Conservation (phyloP, 176 grass and related monocot species). For the Musa schizocarpa region DNA sequence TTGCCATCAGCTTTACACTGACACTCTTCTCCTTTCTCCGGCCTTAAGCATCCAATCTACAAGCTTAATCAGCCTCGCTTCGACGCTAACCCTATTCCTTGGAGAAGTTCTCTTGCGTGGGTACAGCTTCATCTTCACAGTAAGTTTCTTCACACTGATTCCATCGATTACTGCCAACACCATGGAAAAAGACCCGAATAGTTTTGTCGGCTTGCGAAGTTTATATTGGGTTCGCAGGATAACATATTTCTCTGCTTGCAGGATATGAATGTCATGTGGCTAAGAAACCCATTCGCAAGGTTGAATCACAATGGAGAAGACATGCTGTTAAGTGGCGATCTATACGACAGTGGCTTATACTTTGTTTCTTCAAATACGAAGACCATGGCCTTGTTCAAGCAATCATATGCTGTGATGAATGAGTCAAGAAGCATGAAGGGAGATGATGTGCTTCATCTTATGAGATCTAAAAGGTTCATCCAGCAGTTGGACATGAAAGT, state of each 20-base stretch:
- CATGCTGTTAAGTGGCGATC: neutral
- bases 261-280: constrained; percentile 12
- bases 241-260: neutral
- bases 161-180: no score
- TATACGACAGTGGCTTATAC: neutral
- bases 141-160: neutral
- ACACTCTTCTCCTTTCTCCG: constrained; percentile 28
- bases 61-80: constrained; percentile 43
- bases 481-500: neutral
- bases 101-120: constrained; percentile 46
- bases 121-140: constrained; percentile 71
- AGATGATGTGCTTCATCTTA: neutral
- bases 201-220: no score
- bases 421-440: neutral
- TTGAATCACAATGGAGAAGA: neutral
- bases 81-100: constrained; percentile 37
- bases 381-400: neutral
- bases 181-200: no score
- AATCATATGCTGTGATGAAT: neutral
- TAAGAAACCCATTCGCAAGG: constrained; percentile 10
- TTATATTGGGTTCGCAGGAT: no score
- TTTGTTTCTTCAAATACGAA: constrained; percentile 4
- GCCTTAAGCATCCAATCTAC: constrained; percentile 37
- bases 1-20: constrained; percentile 14
- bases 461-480: neutral